Base-by-base conservation (phyloP, 257 asterid species). In the Datura wrightii region DNA sequence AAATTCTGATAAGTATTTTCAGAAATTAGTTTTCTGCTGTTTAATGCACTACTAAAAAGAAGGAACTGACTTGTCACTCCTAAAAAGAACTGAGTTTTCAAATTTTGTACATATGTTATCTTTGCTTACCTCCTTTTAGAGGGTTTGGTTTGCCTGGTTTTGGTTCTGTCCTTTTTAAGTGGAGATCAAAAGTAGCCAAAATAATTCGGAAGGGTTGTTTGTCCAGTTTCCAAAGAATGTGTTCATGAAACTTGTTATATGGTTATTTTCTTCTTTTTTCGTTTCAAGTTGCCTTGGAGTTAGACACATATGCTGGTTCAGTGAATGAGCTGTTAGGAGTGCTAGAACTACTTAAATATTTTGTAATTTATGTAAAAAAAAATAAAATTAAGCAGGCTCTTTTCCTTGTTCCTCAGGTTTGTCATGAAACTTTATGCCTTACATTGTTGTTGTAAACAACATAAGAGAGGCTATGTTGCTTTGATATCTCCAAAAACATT, bases 351-450 rank as follows among this genome's bases (percentile, higher is more conserved):
- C 42, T 5, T 3, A 63, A 24, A 24, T 24, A 24, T 24, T 24
- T 24, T 24, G 31, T 63, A 63, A 24, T 24, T n/a, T 63, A 31
- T 10, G 24, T 31, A 31, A 31, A 63, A 1, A 1, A 31, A 63
- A 10, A 5, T 24, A 24, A 24, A 24, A 24, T 24, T 24, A 24
- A 42, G 3, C 42, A 4, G 18, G 18, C 3, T 63, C 71, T 63
- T 31, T 63, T 63, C 70, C 71, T 31, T 42, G 42, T 63, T 31
- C 42, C 71, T 63, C 71, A 63, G 71, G 71, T 31, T 63, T 63
- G 39, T 24, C 8, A 62, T 24, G 71, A 63, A 5, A 63, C 42
- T 63, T 31, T 63, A 31, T 63, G 71, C 71, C 42, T 63, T 63
- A 5, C 42, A 63, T 5, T 10, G 71, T 63, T 63, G 42, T 31